Evolutionary conservation across 495 filamentous ascomycete species (phyloP), one percentile per base, ranked within the genome.

Genomic region (Schizothecium vesticola): DNA sequence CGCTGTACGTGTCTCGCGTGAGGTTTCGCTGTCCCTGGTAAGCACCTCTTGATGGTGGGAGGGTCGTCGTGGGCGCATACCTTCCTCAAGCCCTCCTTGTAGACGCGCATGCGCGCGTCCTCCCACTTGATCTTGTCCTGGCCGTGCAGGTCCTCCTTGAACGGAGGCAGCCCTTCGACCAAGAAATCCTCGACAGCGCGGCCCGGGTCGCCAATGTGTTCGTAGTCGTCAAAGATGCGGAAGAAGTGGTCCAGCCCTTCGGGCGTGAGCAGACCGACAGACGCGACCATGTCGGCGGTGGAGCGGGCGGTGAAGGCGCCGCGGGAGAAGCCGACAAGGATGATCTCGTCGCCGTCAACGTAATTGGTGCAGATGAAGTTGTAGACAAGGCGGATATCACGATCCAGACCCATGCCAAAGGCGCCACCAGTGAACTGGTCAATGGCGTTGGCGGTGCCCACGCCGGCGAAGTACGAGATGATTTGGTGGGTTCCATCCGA

Each of bases 251-350:
- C 84, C 68, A 90, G 80, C 2, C 87, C 89, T 25, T 84, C 81
- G 43, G 84, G 81, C 0, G 85, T 90, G 21, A 91, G 78, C 43
- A 91, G 75, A 3, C 89, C 89, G 3, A 91, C 75, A 7, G 81
- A 80, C 16, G 75, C 81, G 59, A 91, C 86, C 71, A 91, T 73
- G 43, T 86, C 85, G 58, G 86, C 84, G 55, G 89, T 85, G 58
- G 81, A 84, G 62, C 89, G 83, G 8, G 88, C 88, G 0, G 89
- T 91, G 73, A 87, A 92, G 19, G 89, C 89, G 26, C 89, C 89
- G 1, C 89, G 82, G 3, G 88, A 90, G 78, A 91, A 92, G 23
- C 89, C 89, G 12, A 90, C 71, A 23, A 92, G 78, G 65, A 90
- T 81, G 29, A 92, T 89, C 67, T 88, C 84, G 72, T 92, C 89